Evolutionary conservation across 352 stramenopile species (phyloP).

Genomic region (Globisporangium heterothallicum): DNA sequence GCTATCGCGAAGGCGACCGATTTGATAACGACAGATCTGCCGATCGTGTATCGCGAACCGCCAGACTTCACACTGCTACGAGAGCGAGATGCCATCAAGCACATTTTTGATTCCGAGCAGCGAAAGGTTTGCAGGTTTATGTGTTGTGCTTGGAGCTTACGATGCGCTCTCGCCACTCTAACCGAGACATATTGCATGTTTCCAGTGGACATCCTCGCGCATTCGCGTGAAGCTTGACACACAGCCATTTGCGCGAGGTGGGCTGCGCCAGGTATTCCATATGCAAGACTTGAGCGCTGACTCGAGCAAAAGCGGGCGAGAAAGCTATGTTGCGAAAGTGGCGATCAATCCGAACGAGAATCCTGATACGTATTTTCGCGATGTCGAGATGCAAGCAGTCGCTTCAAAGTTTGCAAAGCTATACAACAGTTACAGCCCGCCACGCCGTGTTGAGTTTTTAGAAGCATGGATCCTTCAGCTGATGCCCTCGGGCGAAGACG

Average conservation of each 20-base stretch:
- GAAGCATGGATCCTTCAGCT: constrained; percentile 74
- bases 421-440: constrained; percentile 83
- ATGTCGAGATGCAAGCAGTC: constrained; percentile 84
- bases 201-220: constrained; percentile 56
- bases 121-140: constrained; percentile 45
- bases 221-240: constrained; percentile 76
- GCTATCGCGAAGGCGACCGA: constrained; percentile 58
- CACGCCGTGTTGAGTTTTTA: constrained; percentile 67
- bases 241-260: constrained; percentile 52
- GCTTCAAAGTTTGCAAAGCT: constrained; percentile 70
- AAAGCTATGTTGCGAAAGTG: constrained; percentile 73
- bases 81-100: constrained; percentile 70
- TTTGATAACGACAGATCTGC: constrained; percentile 40
- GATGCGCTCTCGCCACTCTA: too few species aligned
- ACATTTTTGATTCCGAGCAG: constrained; percentile 70
- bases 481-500: constrained; percentile 27
- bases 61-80: constrained; percentile 56
- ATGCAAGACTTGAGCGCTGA: constrained; percentile 57
- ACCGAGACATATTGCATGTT: too few species aligned
- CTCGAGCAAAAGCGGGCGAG: neutral
- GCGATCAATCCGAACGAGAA: constrained; percentile 76
- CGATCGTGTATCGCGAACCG: constrained; percentile 56
- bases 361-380: constrained; percentile 78
- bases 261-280: constrained; percentile 64
- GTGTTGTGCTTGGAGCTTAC: too few species aligned